Conservation (phyloP, 192 early-diverging fungal genomes). For the Entomortierella chlamydospora region DNA sequence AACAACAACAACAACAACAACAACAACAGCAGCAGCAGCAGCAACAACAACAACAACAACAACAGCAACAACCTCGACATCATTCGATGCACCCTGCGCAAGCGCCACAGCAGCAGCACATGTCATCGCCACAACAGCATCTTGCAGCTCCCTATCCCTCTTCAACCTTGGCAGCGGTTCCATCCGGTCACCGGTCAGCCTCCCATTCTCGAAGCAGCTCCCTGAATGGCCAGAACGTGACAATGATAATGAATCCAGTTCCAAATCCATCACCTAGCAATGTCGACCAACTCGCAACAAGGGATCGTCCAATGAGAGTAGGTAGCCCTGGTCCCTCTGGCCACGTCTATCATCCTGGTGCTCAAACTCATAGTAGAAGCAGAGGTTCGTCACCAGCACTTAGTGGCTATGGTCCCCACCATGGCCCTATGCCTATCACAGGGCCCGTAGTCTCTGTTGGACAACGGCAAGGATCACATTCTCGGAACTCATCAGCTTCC, state of each 20-base stretch:
- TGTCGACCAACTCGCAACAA: slow-evolving; percentile 1
- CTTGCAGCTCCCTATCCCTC: not conserved
- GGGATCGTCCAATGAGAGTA: slow-evolving; percentile 11
- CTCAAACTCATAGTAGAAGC: slow-evolving; percentile 15
- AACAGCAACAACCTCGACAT: slow-evolving; percentile 5
- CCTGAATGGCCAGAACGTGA: slow-evolving; percentile 9
- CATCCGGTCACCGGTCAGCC: slow-evolving; percentile 18
- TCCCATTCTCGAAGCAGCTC: slow-evolving; percentile 36
- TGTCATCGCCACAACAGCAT: not conserved
- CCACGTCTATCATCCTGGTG: slow-evolving; percentile 1
- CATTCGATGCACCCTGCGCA: not conserved
- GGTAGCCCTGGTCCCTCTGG: slow-evolving; percentile 22
- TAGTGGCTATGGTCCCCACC: slow-evolving; percentile 21
- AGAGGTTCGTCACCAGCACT: slow-evolving; percentile 23
- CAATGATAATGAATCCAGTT: slow-evolving; percentile 37
- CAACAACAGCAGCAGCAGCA: slow-evolving; percentile 17
- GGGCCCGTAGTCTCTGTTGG: slow-evolving; percentile 3
- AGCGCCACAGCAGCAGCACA: slow-evolving; percentile 8
- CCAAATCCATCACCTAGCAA: not conserved
- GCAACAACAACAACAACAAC: slow-evolving; percentile 13
- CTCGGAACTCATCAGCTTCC: slow-evolving; percentile 21
- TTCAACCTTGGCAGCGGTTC: not conserved
- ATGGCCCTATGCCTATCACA: slow-evolving; percentile 17
- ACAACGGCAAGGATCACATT: slow-evolving; percentile 21
- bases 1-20: no score